A percentile compares a stretch with the other conserved stretches of the same genome.
phyloP scores from a whole-genome alignment of 2,329 filamentous ascomycete genomes.

The Aspergillus quadrilineatus region DNA sequence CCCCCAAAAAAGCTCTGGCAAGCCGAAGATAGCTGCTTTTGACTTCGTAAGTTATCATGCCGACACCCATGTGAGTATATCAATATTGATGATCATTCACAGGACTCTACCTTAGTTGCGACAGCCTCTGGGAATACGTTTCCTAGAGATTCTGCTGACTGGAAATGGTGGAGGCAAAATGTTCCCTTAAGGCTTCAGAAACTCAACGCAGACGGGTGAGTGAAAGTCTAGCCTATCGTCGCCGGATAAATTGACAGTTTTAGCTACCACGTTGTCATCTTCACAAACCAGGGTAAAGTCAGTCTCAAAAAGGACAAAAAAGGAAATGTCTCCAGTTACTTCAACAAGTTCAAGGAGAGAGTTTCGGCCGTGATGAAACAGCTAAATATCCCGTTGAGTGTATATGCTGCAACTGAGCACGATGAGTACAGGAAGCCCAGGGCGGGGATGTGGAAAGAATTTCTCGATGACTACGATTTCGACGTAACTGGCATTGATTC shows the following conservation, averaged over 20 bases:
- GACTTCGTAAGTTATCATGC: constrained; percentile 39
- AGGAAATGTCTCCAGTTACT: constrained; percentile 62
- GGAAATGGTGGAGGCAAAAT: constrained; percentile 85
- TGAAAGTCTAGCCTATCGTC: background rate
- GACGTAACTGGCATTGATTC: constrained; percentile 63
- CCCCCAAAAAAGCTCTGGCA: constrained; percentile 16
- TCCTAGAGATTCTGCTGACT: constrained; percentile 68
- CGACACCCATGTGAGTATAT: background rate
- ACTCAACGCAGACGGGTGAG: constrained; percentile 69
- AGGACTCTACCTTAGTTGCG: constrained; percentile 85
- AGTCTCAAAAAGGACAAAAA: constrained; percentile 73
- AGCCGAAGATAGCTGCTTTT: constrained; percentile 45
- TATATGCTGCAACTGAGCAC: constrained; percentile 83
- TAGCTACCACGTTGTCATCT: constrained; percentile 72
- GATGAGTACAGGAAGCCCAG: constrained; percentile 86
- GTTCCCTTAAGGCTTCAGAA: constrained; percentile 68
- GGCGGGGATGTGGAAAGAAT: constrained; percentile 79
- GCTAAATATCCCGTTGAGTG: constrained; percentile 66
- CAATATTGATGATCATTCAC: background rate
- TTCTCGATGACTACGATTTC: constrained; percentile 62
- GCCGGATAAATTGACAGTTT: background rate
- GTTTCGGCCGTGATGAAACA: constrained; percentile 66
- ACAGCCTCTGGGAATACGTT: constrained; percentile 80
- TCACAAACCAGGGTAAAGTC: constrained; percentile 88
- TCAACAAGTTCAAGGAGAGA: constrained; percentile 81